Base-by-base conservation (phyloP, 306 rosid species). In the Hippophae rhamnoides region DNA sequence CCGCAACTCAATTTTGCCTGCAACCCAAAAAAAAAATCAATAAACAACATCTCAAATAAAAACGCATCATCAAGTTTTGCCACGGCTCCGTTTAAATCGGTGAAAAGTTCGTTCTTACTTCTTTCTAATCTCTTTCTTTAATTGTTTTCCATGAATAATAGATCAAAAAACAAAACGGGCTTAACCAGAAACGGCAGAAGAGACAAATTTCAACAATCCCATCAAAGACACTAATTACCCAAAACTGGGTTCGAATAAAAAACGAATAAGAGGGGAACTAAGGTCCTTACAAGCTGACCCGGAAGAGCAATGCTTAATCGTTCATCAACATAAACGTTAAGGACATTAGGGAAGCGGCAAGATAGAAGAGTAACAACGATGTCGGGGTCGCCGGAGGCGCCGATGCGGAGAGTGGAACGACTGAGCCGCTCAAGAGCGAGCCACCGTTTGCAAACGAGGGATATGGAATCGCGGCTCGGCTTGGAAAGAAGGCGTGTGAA, bases 361-460 rank as follows among this genome's bases (percentile, higher is more conserved):
- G 94, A 68, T 13, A 88, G 86, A 41, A 78, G 84, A 57, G 51
- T 63, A 61, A 86, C 73, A 52, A 73, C 74, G 52, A 84, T 66
- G 73, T 88, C 94, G 0, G 95, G 95, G 57, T 75, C 75, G 3
- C 82, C 93, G 57, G 97, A 71, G 43, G 99, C 89, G 54, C 94
- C 82, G 79, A 92, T 74, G 1, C 90, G 86, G 52, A 92, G 83
- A 25, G 94, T 64, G 59, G 82, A 40, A 25, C 95, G 94, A 49
- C 86, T 65, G 70, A 80, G 78, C 1, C 99, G 95, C 59, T 92
- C 95, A 18, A 92, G 94, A 13, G 76, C 68, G 65, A 78, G 89
- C 99, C 99, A 92, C 0, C 95, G 96, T 68, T 54, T 59, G 80
- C 97, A 92, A 68, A 89, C 95, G 60, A 92, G 90, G 7, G 99